phyloP scores from a whole-genome alignment of 2,329 filamentous ascomycete species.

The Gremmenia infestans region DNA sequence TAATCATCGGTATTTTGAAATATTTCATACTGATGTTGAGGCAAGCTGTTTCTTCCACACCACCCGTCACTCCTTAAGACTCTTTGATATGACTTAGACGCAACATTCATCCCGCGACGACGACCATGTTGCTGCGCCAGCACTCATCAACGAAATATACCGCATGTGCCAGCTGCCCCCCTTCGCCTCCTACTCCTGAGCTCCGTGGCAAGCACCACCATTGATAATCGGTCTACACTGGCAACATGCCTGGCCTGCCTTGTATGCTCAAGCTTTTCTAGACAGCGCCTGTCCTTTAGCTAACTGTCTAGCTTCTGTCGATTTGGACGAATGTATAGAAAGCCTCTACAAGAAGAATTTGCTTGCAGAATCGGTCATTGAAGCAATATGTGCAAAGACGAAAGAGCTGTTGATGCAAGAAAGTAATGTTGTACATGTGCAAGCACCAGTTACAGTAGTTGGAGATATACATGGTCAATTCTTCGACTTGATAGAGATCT shows the following conservation, averaged over 20 bases:
- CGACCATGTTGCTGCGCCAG: constrained; percentile 32
- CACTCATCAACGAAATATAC: constrained; percentile 24
- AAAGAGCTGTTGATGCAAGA: constrained; percentile 99
- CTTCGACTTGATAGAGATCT: constrained; percentile 98
- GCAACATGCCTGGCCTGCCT: constrained; percentile 53
- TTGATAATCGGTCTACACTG: constrained; percentile 12
- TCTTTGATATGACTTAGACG: constrained; percentile 22
- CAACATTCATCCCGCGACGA: constrained; percentile 18
- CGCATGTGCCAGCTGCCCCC: constrained; percentile 19
- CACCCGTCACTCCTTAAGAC: background rate
- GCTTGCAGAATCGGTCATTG: constrained; percentile 93
- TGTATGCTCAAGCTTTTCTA: constrained; percentile 36
- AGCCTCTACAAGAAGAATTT: constrained; percentile 96
- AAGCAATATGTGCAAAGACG: constrained; percentile 98
- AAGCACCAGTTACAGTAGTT: constrained; percentile 91
- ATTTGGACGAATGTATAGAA: constrained; percentile 97
- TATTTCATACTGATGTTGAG: background rate
- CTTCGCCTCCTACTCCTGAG: constrained; percentile 19
- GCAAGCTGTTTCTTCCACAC: background rate
- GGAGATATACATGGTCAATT: constrained; percentile 99
- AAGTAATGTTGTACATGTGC: constrained; percentile 98
- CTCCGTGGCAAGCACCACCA: constrained; percentile 18
- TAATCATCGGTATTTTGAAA: background rate
- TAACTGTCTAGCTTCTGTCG: constrained; percentile 69
- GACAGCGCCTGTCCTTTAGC: background rate